Base-by-base conservation (phyloP, 2,329 filamentous ascomycete species). In the Penicillium glabrum region DNA sequence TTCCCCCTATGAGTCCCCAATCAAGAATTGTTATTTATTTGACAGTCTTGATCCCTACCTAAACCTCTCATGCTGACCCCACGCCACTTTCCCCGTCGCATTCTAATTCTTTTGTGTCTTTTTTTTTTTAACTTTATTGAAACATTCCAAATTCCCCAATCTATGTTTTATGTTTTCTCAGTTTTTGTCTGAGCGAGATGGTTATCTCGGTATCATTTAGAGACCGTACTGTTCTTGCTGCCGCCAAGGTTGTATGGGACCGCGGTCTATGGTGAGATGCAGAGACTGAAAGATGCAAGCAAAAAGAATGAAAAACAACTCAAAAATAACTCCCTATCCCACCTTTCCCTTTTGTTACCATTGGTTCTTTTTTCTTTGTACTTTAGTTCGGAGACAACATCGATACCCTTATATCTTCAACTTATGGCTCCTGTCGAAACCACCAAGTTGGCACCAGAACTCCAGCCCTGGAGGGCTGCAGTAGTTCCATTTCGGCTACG, bases 351-450 rank as follows among this genome's bases (percentile, higher is more conserved):
- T 26, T n/a, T n/a, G 24, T 51, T 56, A 46, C 46, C 58, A 19
- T 19, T 23, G 24, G 29, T 53, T 31, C 37, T n/a, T 51, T 60
- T 69, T 63, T 65, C 54, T 59, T 64, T 72, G 68, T 69, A 70
- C 60, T 67, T 64, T 70, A 70, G 54, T 64, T 60, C 59, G 64
- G 65, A 68, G 62, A 63, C 66, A 67, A 69, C 65, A 71, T 71
- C 69, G 69, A 72, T 72, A 72, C 69, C 69, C 69, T 71, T 67
- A 60, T 65, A 70, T 60, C 45, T 60, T 41, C 39, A 41, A 41
- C 10, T 23, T 23, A 21, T 41, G 23, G 19, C n/a, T 41, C 39
- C 10, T 23, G 14, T 6, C 6, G 31, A 16, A 33, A 33, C 14
- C 31, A 33, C 31, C 31, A 33, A 33, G 5, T 16, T 5, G 31